Evolutionary conservation across 208 protist species (phyloP), one percentile per base, ranked within the genome.

Genomic region (Leishmania guyanensis): DNA sequence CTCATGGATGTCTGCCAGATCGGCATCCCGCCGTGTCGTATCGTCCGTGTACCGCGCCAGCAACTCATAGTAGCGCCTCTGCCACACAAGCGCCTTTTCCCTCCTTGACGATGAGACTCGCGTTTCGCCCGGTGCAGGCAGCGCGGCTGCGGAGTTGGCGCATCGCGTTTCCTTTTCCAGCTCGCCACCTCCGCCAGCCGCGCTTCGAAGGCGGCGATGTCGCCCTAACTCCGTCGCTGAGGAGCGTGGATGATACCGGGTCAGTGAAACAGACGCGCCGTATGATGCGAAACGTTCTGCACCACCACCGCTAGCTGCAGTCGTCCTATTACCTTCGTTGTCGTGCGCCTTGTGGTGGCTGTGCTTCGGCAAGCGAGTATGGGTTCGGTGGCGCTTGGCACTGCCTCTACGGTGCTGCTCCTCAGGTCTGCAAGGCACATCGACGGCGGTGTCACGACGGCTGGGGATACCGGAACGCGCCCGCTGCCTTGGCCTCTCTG

Each of bases 1-100:
- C 12, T 86, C 75, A 62, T 89, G 87, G 50, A 93, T 90, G 70
- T 91, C 88, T 17, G 74, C 77, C 51, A 93, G 71, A 71, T 93
- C 87, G 0, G 79, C 60, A 22, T 88, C 86, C 50, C 80, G 85
- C 46, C 83, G 82, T 5, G 70, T 83, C 46, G 78, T 75, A 48
- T 84, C 78, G 39, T 85, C 75, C 39, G 79, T 69, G 75, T 90
- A 86, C 16, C 60, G 39, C 17, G 78, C 76, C 60, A 88, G 84
- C 29, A 93, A 79, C 6, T 85, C 83, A 33, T 79, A 80, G 80
- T 91, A 93, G 43, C 86, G 84, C 20, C 75, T 72, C 74, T 83
- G 83, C 89, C 85, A 91, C 50, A 48, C 36, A 33, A 29, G 6
- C 74, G 74, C 29, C 22, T 46, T 48, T 62, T 46, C 53, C 29